Percentiles rank a stretch among this genome's conserved stretches.
These are phyloP conservation scores for Mastigamoeba balamuthi DNA, from an alignment of 78 protist species.

Conservation along the genomic window DNA sequence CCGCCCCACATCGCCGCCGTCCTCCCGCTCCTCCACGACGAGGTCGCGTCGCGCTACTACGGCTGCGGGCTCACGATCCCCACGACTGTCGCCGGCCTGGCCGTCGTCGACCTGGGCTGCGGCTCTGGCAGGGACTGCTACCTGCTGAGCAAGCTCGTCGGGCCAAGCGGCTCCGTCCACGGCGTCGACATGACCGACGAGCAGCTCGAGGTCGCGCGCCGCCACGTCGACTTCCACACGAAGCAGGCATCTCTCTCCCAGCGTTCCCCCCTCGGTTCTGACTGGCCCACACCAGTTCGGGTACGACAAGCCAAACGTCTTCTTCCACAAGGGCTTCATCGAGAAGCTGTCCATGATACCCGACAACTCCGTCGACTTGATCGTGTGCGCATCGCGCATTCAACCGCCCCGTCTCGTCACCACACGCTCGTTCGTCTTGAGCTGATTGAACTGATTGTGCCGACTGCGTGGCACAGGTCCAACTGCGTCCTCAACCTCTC, in stretches of 20 bases:
- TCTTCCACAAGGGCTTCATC: too few relatives aligned
- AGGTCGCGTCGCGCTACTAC: slow-evolving; percentile 38
- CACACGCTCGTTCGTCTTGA: too few relatives aligned
- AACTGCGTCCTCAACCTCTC: neutral
- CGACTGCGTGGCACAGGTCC: neutral
- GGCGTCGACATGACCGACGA: slow-evolving; percentile 82
- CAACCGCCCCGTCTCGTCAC: too few relatives aligned
- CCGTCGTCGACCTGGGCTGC: slow-evolving; percentile 61
- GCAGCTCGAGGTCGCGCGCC: slow-evolving; percentile 44
- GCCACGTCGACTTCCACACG: slow-evolving; percentile 7
- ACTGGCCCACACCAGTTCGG: slow-evolving; percentile 3
- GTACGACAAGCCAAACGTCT: slow-evolving; percentile 23
- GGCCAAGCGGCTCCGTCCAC: slow-evolving; percentile 4
- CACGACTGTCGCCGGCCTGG: neutral
- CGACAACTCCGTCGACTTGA: too few relatives aligned
- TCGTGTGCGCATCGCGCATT: too few relatives aligned
- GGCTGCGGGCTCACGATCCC: slow-evolving; percentile 64
- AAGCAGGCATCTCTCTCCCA: too few relatives aligned
- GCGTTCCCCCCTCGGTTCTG: too few relatives aligned
- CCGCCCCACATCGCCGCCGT: neutral
- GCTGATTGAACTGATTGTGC: too few relatives aligned
- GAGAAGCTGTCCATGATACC: too few relatives aligned
- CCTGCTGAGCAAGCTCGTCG: slow-evolving; percentile 21
- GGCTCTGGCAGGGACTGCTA: slow-evolving; percentile 71
- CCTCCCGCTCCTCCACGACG: too few relatives aligned